Conservation (phyloP, 306 rosid species). For the Hylodesmum podocarpum region DNA sequence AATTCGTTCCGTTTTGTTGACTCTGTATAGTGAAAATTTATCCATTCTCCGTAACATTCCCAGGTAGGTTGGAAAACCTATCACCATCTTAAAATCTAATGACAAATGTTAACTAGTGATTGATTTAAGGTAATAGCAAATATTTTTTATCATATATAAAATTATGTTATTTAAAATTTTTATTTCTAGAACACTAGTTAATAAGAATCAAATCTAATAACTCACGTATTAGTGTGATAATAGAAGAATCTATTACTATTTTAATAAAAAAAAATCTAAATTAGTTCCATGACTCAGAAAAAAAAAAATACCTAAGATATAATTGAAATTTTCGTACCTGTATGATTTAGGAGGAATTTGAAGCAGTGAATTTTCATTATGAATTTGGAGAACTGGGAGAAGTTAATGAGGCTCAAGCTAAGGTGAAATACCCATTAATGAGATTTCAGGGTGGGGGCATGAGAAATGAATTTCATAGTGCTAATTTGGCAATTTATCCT, state of each 20-base stretch:
- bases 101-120: too few species aligned
- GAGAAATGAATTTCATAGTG: not conserved
- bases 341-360: slow-evolving; percentile 23
- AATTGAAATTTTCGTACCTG: not conserved
- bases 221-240: too few species aligned
- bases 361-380: slow-evolving; percentile 11
- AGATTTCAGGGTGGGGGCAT: slow-evolving; percentile 22
- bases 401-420: slow-evolving; percentile 11
- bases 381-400: slow-evolving; percentile 27
- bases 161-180: too few species aligned
- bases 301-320: too few species aligned
- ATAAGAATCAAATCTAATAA: too few species aligned
- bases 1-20: slow-evolving; percentile 1
- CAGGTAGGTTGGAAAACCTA: slow-evolving; percentile 1
- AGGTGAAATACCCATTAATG: slow-evolving; percentile 26
- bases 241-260: too few species aligned
- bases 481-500: not conserved
- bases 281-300: too few species aligned
- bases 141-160: too few species aligned
- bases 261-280: too few species aligned
- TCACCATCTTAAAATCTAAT: not conserved
- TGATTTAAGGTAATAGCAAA: too few species aligned
- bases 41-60: not conserved
- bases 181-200: too few species aligned
- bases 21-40: not conserved